Evolutionary conservation across 441 rosid species (phyloP).

Genomic region (Biscutella laevigata): DNA sequence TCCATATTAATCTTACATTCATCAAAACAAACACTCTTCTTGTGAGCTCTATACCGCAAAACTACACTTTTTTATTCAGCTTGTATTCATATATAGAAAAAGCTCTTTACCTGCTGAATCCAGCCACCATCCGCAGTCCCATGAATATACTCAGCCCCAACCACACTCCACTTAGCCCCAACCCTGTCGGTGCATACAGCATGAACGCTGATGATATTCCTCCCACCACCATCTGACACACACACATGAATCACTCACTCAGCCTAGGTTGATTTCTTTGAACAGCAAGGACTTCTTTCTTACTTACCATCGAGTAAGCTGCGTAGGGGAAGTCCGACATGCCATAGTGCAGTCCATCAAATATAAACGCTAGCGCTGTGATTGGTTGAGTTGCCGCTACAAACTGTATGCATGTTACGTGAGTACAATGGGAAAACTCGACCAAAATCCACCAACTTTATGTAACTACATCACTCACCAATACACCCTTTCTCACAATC

Average conservation of each 20-base stretch:
- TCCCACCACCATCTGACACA: constrained; percentile 53
- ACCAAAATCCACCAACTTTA: not conserved
- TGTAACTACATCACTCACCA: constrained; percentile 41
- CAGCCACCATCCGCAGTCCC: constrained; percentile 72
- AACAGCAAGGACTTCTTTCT: not conserved
- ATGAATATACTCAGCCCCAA: constrained; percentile 75
- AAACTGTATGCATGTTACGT: constrained; percentile 39
- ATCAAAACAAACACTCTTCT: not conserved
- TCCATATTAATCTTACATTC: constrained; percentile 43
- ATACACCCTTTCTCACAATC: constrained; percentile 65
- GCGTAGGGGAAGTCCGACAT: constrained; percentile 92
- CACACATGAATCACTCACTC: not conserved
- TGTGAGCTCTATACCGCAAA: not conserved
- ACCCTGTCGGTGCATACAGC: constrained; percentile 43
- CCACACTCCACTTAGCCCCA: constrained; percentile 86
- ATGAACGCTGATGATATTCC: constrained; percentile 61
- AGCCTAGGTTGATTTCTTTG: not conserved
- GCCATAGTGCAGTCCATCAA: constrained; percentile 93
- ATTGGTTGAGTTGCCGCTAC: constrained; percentile 89
- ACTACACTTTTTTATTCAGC: not conserved
- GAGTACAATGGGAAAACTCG: not conserved
- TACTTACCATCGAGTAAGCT: constrained; percentile 58
- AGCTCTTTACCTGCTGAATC: constrained; percentile 54
- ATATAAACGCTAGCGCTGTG: constrained; percentile 81
- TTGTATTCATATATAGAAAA: not conserved